Evolutionary conservation across 192 early-diverging fungal species (phyloP).

Genomic region (Gonapodya prolifera): DNA sequence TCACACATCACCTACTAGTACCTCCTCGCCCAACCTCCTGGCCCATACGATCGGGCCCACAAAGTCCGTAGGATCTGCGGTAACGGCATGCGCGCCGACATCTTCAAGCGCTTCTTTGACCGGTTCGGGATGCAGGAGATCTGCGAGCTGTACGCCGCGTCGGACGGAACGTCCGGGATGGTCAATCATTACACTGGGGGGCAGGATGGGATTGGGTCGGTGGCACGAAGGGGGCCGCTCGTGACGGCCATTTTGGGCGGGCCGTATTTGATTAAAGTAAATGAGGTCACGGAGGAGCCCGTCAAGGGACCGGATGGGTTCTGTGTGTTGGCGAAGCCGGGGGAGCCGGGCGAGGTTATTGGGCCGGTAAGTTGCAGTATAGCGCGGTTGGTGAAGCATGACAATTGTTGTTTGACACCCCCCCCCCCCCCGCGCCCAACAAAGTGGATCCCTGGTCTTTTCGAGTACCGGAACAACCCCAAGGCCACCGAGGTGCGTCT

Average conservation of each 20-base stretch:
- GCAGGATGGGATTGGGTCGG: neutral
- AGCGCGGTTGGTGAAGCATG: neutral
- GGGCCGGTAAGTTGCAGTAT: neutral
- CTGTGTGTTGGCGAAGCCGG: neutral
- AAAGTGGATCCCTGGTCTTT: neutral
- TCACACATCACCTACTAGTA: neutral
- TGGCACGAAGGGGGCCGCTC: neutral
- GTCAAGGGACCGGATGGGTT: constrained; percentile 1
- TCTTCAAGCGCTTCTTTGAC: neutral
- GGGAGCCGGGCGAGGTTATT: neutral
- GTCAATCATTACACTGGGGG: neutral
- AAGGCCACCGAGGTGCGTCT: neutral
- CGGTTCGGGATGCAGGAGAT: neutral
- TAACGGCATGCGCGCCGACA: neutral
- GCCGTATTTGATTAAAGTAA: neutral
- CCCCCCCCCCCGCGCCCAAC: too few species aligned
- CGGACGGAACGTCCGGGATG: constrained; percentile 1
- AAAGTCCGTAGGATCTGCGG: neutral
- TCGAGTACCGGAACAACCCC: constrained; percentile 3
- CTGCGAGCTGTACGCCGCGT: constrained; percentile 2
- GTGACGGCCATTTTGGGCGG: neutral
- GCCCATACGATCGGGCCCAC: neutral
- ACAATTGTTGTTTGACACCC: neutral
- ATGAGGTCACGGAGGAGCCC: neutral
- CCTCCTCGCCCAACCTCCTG: constrained; percentile 1